Conservation (phyloP, 1,139 yeast genomes). For the Lodderomyces parapsilosis region DNA sequence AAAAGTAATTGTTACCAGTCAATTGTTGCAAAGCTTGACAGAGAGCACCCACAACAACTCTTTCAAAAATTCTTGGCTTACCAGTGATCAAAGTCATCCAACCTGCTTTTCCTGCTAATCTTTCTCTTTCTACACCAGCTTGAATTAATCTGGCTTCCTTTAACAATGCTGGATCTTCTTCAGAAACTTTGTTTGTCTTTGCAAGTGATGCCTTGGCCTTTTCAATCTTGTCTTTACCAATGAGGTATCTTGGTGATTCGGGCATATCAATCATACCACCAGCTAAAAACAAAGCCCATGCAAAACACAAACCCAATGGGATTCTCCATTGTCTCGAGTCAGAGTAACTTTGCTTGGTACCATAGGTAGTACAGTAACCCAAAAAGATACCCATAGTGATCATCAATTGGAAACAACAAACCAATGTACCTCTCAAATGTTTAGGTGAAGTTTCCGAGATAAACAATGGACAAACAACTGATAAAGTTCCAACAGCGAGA, state of each 20-base stretch:
- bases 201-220: constrained; percentile 56
- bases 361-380: constrained; percentile 67
- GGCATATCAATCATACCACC: constrained; percentile 59
- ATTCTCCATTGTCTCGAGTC: constrained; percentile 64
- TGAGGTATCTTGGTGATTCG: constrained; percentile 59
- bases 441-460: constrained; percentile 73
- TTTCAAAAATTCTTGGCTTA: constrained; percentile 62
- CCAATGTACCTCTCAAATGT: constrained; percentile 68
- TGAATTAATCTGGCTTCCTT: constrained; percentile 59
- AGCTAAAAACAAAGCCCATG: constrained; percentile 53
- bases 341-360: constrained; percentile 47
- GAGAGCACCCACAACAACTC: constrained; percentile 64
- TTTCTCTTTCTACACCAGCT: constrained; percentile 64
- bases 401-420: constrained; percentile 66
- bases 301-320: constrained; percentile 60
- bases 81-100: constrained; percentile 68
- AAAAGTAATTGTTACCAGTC: constrained; percentile 79
- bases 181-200: constrained; percentile 58
- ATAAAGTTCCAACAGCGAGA: constrained; percentile 66
- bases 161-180: constrained; percentile 57
- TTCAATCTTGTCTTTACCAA: constrained; percentile 36
- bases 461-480: constrained; percentile 68
- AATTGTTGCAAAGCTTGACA: constrained; percentile 73
- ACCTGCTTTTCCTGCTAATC: constrained; percentile 59
- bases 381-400: constrained; percentile 68